Percentiles rank a stretch among this genome's conserved stretches.
phyloP scores from a whole-genome alignment of 306 rosid genomes.

The Neltuma alba region DNA sequence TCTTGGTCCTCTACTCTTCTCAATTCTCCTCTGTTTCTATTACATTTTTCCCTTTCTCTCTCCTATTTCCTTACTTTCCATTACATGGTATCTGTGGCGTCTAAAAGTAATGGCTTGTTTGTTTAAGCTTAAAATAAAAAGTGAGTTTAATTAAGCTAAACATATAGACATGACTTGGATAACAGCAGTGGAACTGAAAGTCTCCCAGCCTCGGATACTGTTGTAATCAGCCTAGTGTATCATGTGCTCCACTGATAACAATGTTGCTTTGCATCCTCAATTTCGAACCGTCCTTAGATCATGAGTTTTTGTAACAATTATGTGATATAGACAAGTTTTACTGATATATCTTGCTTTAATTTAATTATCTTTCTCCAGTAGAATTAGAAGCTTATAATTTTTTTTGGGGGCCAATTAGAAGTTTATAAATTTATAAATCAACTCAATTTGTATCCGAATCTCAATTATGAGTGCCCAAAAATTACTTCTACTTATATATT shows the following conservation, averaged over 20 bases:
- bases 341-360: constrained; percentile 10
- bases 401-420: not conserved
- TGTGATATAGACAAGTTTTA: constrained; percentile 22
- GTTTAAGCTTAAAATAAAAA: too few species aligned
- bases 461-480: constrained; percentile 28
- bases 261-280: constrained; percentile 3
- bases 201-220: not conserved
- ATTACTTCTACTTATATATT: constrained; percentile 16
- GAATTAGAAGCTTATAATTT: not conserved
- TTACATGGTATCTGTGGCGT: constrained; percentile 11
- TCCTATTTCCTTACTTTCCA: too few species aligned
- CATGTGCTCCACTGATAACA: not conserved
- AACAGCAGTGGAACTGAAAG: constrained; percentile 27
- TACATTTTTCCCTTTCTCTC: too few species aligned
- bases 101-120: constrained; percentile 6
- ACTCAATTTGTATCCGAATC: constrained; percentile 17
- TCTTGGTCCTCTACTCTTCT: too few species aligned
- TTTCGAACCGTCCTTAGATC: constrained; percentile 18
- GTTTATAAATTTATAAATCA: not conserved
- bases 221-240: not conserved
- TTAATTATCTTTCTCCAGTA: not conserved
- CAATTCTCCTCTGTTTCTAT: too few species aligned
- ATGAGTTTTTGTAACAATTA: constrained; percentile 15
- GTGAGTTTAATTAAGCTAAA: too few species aligned
- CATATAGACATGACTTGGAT: not conserved